These are phyloP conservation scores for Funneliformis geosporum DNA, from an alignment of 192 early-diverging fungal species.

Conservation along the genomic window DNA sequence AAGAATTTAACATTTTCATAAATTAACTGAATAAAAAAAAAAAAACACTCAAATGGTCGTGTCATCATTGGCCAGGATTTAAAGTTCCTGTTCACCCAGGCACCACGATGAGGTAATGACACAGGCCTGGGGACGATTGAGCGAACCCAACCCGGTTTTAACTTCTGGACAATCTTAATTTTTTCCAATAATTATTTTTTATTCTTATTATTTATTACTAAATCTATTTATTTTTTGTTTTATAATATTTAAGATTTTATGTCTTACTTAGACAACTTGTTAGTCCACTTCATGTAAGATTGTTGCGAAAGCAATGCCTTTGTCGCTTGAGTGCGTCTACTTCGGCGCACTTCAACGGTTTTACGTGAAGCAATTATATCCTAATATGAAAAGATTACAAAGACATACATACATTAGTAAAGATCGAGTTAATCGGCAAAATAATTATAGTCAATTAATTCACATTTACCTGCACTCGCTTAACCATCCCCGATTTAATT, in stretches of 20 bases:
- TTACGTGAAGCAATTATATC: neutral
- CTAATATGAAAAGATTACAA: neutral
- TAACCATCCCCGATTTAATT: slow-evolving; percentile 56
- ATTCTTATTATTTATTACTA: neutral
- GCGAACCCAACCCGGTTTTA: neutral
- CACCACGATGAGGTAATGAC: neutral
- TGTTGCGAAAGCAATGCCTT: slow-evolving; percentile 12
- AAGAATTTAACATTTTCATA: too few species aligned
- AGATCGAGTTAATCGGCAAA: neutral
- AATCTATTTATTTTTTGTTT: neutral
- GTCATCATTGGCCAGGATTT: neutral
- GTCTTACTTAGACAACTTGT: slow-evolving; percentile 25
- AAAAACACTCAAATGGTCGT: neutral
- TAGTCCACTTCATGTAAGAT: slow-evolving; percentile 27
- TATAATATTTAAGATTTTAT: neutral
- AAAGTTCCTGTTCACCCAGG: neutral
- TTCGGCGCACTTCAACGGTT: slow-evolving; percentile 5
- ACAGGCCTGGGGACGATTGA: neutral
- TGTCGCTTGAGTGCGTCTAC: slow-evolving; percentile 19
- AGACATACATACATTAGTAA: neutral
- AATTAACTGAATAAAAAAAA: neutral
- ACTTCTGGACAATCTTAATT: neutral
- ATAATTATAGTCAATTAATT: neutral
- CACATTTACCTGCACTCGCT: slow-evolving; percentile 48
- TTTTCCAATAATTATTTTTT: neutral